Evolutionary conservation across 2,329 filamentous ascomycete genomes (phyloP).

Genomic region (Trichophaea hybrida): DNA sequence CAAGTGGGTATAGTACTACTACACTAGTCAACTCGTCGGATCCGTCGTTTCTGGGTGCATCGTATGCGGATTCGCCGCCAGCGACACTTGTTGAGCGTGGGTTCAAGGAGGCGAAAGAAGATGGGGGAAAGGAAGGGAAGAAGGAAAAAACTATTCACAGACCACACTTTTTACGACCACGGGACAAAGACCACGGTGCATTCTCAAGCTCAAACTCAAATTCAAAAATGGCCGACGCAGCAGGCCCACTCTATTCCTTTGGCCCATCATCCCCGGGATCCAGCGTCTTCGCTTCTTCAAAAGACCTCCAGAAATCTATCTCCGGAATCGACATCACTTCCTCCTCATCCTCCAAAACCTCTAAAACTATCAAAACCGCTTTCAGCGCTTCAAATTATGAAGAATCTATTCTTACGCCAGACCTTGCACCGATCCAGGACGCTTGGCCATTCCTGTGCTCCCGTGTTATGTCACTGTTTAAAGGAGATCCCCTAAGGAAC

Average conservation of each 20-base stretch:
- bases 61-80: not conserved
- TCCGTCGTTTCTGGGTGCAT: not conserved
- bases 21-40: not conserved
- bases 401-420: conserved; percentile 37
- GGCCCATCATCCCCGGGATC: conserved; percentile 48
- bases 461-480: conserved; percentile 62
- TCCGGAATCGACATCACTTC: conserved; percentile 44
- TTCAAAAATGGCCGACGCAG: conserved; percentile 48
- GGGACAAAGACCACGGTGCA: conserved; percentile 42
- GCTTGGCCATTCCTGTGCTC: conserved; percentile 71
- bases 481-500: conserved; percentile 64
- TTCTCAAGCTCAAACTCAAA: conserved; percentile 52
- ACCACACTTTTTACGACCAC: conserved; percentile 27
- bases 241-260: conserved; percentile 51
- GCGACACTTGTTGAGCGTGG: not conserved
- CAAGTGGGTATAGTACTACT: not conserved
- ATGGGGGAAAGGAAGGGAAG: not conserved
- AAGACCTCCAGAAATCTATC: conserved; percentile 32
- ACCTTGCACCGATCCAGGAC: conserved; percentile 46
- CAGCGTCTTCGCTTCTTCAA: conserved; percentile 27
- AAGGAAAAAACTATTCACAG: conserved; percentile 25
- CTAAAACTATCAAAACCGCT: conserved; percentile 56
- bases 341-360: not conserved
- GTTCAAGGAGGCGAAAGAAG: conserved; percentile 1
- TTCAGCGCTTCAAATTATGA: conserved; percentile 43